Evolutionary conservation across 495 filamentous ascomycete genomes (phyloP), one percentile per base, ranked within the genome.

Genomic region (Talaromyces stipitatus): DNA sequence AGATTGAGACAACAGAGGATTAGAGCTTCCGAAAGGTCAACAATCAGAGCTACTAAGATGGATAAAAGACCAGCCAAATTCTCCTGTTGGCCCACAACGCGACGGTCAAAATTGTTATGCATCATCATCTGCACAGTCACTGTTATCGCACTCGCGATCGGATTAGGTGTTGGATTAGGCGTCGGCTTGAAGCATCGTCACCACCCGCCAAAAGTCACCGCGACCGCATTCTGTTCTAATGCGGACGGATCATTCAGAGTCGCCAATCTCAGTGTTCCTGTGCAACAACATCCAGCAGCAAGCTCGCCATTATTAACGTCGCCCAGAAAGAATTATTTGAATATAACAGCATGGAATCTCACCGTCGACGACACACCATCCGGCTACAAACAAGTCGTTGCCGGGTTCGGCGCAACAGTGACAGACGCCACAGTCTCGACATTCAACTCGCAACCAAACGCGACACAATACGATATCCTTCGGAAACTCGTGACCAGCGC

Each of bases 351-450:
- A 24, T 81, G 78, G 76, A 65, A 65, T 51, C 60, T 80, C n/a
- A 76, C 52, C 41, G 69, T 81, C 20, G 74, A 81, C 43, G 78
- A 81, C 61, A 75, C 76, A 5, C 32, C 62, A 51, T 60, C 71
- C 12, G 78, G 78, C 5, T 64, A 76, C 48, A 79, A 77, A 47
- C 73, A 80, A 61, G 74, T 69, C 18, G 73, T 83, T 59, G 69
- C 64, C 22, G 80, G 80, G 2, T 83, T 83, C 55, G 80, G 80
- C 51, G 51, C 51, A 10, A 72, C 79, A 6, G 77, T 81, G 32
- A 83, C 80, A 18, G 80, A 82, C 59, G 75, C 79, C 8, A 81
- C 80, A 4, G 80, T 82, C 3, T 67, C 71, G 23, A 72, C 77
- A 6, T 75, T 83, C 67, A 75, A 78, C 50, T 69, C 67, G 8